Evolutionary conservation across 2,329 filamentous ascomycete genomes (phyloP).

Genomic region (Ophiostoma sp.): DNA sequence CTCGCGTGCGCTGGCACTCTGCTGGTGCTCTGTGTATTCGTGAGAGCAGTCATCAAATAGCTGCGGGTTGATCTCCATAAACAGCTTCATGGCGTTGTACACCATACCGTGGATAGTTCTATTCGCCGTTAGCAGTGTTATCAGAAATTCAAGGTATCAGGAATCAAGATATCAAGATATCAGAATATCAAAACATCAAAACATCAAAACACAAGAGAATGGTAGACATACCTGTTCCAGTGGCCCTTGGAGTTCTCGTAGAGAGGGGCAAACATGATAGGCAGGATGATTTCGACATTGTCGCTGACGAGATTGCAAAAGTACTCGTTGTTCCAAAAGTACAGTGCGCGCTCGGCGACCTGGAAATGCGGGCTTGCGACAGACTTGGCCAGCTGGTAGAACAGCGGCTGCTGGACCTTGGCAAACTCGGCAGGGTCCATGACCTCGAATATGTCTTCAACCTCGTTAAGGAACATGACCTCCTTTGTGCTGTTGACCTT

Average conservation of each 20-base stretch:
- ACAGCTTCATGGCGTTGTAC: slow-evolving; percentile 99
- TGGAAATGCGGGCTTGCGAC: slow-evolving; percentile 98
- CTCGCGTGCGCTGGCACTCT: slow-evolving; percentile 80
- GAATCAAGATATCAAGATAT: slow-evolving; percentile 34
- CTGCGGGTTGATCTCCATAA: slow-evolving; percentile 99
- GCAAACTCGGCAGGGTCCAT: slow-evolving; percentile 99
- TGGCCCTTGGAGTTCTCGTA: slow-evolving; percentile 99
- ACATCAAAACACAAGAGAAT: slow-evolving; percentile 45
- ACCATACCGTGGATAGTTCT: slow-evolving; percentile 98
- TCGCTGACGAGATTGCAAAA: slow-evolving; percentile 99
- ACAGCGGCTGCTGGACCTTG: slow-evolving; percentile 95
- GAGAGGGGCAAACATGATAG: slow-evolving; percentile 97
- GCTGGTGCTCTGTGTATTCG: slow-evolving; percentile 95
- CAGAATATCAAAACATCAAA: background rate
- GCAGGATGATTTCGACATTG: slow-evolving; percentile 95
- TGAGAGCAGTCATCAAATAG: slow-evolving; percentile 98
- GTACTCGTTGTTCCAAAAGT: slow-evolving; percentile 99
- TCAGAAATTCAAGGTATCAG: too few relatives aligned
- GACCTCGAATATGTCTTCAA: slow-evolving; percentile 98
- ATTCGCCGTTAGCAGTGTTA: too few relatives aligned
- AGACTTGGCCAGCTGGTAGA: slow-evolving; percentile 95
- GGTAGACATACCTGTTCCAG: slow-evolving; percentile 61
- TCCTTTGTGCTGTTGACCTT: slow-evolving; percentile 99
- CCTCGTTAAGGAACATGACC: slow-evolving; percentile 99
- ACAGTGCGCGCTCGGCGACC: slow-evolving; percentile 91